Percentiles rank a stretch among this genome's conserved stretches.
Conservation (phyloP, 352 stramenopile species). For the Globisporangium emineosum region DNA sequence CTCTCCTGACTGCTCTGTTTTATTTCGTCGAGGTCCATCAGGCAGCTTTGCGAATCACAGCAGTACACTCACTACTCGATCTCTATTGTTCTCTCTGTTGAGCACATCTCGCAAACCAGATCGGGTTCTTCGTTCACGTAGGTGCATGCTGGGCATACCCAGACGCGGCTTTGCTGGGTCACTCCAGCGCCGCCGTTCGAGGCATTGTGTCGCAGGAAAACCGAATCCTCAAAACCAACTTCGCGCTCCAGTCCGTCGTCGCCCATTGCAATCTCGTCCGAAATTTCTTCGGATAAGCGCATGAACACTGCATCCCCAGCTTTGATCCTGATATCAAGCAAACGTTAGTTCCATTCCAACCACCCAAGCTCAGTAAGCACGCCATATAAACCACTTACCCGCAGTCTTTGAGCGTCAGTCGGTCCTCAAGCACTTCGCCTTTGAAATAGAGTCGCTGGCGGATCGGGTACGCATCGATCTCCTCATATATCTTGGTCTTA, state of each 20-base stretch:
- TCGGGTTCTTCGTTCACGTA: constrained; percentile 72
- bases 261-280: constrained; percentile 52
- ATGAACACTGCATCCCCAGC: constrained; percentile 73
- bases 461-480: constrained; percentile 63
- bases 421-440: constrained; percentile 52
- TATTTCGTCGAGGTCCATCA: background rate
- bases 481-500: constrained; percentile 74
- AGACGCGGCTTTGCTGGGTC: constrained; percentile 36
- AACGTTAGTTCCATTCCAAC: background rate
- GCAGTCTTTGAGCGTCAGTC: constrained; percentile 53
- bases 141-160: constrained; percentile 71
- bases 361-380: background rate
- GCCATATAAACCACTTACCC: constrained; percentile 47
- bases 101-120: constrained; percentile 67
- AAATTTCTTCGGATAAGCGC: constrained; percentile 54
- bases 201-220: constrained; percentile 44
- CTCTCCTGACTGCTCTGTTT: no score
- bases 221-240: constrained; percentile 70
- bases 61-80: constrained; percentile 25
- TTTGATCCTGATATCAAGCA: constrained; percentile 46
- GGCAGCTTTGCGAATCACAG: background rate
- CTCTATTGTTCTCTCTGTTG: constrained; percentile 34
- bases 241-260: constrained; percentile 56
- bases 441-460: constrained; percentile 73
- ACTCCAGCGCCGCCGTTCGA: constrained; percentile 18